Evolutionary conservation across 2,329 filamentous ascomycete species (phyloP).

Genomic region (Blastomyces parvus): DNA sequence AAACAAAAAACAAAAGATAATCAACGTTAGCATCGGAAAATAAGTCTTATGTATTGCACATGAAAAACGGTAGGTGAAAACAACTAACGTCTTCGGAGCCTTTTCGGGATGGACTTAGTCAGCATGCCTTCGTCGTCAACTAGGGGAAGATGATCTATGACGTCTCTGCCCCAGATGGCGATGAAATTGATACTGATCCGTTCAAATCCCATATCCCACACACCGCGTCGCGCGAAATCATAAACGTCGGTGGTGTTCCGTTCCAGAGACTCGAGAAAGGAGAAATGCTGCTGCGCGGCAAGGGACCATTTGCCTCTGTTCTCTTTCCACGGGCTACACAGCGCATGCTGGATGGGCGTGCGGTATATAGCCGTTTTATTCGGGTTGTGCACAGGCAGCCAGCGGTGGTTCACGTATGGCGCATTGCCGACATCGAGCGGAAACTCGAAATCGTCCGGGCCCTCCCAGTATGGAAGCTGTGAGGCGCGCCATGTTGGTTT

Average conservation of each 20-base stretch:
- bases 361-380: slow-evolving; percentile 25
- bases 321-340: slow-evolving; percentile 39
- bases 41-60: too few relatives aligned
- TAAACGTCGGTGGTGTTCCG: slow-evolving; percentile 38
- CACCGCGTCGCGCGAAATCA: slow-evolving; percentile 20
- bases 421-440: slow-evolving; percentile 20
- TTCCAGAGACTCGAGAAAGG: slow-evolving; percentile 44
- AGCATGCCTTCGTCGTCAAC: slow-evolving; percentile 1
- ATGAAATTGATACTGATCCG: slow-evolving; percentile 48
- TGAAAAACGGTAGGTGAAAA: too few relatives aligned
- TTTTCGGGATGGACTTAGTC: not conserved
- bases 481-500: slow-evolving; percentile 27
- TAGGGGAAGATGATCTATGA: slow-evolving; percentile 34
- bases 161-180: slow-evolving; percentile 46
- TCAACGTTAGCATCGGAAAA: not conserved
- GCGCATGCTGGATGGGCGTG: slow-evolving; percentile 41
- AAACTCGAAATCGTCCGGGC: slow-evolving; percentile 25
- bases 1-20: too few relatives aligned
- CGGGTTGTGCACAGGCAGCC: slow-evolving; percentile 37
- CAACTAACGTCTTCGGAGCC: not conserved
- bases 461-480: slow-evolving; percentile 28
- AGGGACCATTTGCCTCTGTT: slow-evolving; percentile 44
- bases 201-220: slow-evolving; percentile 27
- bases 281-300: slow-evolving; percentile 38
- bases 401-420: slow-evolving; percentile 38